A percentile compares a stretch with the other conserved stretches of the same genome.
Conservation (phyloP, 2,329 filamentous ascomycete genomes). For the Paraphaeosphaeria minitans region DNA sequence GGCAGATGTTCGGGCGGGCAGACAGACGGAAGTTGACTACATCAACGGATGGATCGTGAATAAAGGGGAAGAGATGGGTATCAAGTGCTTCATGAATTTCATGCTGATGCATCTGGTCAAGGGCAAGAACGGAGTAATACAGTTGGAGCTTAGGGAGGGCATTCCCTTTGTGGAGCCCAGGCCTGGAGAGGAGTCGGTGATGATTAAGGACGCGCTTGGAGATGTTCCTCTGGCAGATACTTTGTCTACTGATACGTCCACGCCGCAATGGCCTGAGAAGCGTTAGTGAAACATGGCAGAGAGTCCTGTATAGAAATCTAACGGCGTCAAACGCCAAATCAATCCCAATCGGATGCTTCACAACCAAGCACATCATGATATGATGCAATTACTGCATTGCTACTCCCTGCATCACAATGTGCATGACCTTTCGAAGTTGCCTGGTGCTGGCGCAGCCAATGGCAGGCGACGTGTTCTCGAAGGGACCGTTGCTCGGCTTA, state of each 20-base stretch:
- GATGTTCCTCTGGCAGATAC: neutral
- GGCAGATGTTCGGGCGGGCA: conserved; percentile 64
- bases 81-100: conserved; percentile 74
- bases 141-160: conserved; percentile 47
- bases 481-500: conserved; percentile 12
- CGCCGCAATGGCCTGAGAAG: neutral
- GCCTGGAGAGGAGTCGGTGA: conserved; percentile 11
- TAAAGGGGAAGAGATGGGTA: conserved; percentile 72
- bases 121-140: conserved; percentile 63
- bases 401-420: too few species aligned
- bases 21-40: conserved; percentile 76
- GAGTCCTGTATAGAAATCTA: neutral
- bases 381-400: too few species aligned
- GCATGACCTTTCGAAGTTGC: too few species aligned
- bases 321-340: neutral
- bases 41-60: conserved; percentile 87
- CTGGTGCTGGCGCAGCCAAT: neutral
- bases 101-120: conserved; percentile 75
- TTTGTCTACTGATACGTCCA: neutral
- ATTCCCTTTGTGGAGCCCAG: conserved; percentile 41
- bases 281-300: too few species aligned
- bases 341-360: neutral
- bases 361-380: neutral
- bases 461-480: neutral
- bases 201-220: neutral